phyloP scores from a whole-genome alignment of 495 filamentous ascomycete species.

The Penicillium mononematosum region DNA sequence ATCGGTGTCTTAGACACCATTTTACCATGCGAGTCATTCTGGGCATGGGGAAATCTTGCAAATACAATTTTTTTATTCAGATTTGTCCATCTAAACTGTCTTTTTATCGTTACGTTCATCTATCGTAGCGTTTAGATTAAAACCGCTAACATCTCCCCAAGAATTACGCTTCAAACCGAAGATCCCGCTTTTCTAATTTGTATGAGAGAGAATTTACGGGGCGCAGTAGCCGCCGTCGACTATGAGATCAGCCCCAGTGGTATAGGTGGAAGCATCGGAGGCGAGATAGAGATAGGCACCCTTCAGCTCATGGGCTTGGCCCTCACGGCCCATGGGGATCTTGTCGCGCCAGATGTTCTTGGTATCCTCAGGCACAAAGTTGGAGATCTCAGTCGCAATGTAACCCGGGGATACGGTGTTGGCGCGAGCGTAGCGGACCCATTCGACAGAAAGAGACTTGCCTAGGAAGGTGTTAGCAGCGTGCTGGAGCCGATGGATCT shows the following conservation, averaged over 20 bases:
- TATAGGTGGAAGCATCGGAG: constrained; percentile 79
- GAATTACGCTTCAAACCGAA: background rate
- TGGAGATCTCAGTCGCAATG: constrained; percentile 79
- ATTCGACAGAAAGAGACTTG: constrained; percentile 79
- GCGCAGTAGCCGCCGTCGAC: constrained; percentile 62
- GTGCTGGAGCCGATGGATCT: background rate
- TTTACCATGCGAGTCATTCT: background rate
- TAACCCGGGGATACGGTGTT: constrained; percentile 87
- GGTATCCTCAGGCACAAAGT: constrained; percentile 66
- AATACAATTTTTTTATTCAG: background rate
- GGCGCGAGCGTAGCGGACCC: constrained; percentile 78
- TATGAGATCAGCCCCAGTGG: constrained; percentile 72
- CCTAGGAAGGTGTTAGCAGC: constrained; percentile 33
- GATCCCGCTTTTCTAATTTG: background rate
- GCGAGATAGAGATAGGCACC: constrained; percentile 87
- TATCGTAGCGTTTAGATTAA: background rate
- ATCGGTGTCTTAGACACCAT: background rate
- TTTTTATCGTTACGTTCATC: background rate
- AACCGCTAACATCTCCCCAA: background rate
- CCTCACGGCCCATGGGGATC: constrained; percentile 71
- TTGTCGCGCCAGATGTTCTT: constrained; percentile 76
- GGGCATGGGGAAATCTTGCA: background rate
- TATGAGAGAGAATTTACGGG: constrained; percentile 21
- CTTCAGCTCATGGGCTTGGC: constrained; percentile 70
- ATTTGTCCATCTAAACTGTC: background rate